phyloP scores from a whole-genome alignment of 768 basidiomycete genomes.

The Boletus sp. region DNA sequence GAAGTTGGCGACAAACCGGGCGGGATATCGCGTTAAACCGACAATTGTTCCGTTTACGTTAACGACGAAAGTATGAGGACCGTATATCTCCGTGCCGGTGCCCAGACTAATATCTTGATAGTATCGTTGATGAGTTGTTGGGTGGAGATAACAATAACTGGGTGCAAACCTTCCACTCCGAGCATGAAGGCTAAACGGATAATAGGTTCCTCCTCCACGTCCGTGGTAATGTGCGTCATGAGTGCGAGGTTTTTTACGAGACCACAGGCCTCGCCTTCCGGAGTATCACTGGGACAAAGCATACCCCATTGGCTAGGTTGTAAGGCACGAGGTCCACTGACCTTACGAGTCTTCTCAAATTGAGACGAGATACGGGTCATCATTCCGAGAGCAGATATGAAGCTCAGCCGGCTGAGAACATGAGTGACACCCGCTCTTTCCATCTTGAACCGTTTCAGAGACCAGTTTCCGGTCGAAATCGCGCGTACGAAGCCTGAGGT shows the following conservation, averaged over 20 bases:
- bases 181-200: slow-evolving; percentile 87
- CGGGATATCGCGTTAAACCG: slow-evolving; percentile 83
- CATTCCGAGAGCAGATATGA: slow-evolving; percentile 98
- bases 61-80: slow-evolving; percentile 88
- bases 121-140: slow-evolving; percentile 13
- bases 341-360: slow-evolving; percentile 99
- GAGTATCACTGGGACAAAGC: slow-evolving; percentile 96
- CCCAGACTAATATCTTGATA: slow-evolving; percentile 78
- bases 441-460: slow-evolving; percentile 98
- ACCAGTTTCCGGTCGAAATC: slow-evolving; percentile 99
- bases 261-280: slow-evolving; percentile 99
- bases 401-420: slow-evolving; percentile 90
- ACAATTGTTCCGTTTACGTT: slow-evolving; percentile 97
- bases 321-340: slow-evolving; percentile 93
- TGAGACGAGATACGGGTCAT: slow-evolving; percentile 99
- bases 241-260: slow-evolving; percentile 97
- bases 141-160: slow-evolving; percentile 5
- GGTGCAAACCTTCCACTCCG: slow-evolving; percentile 84
- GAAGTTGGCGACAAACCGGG: slow-evolving; percentile 85
- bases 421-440: slow-evolving; percentile 98
- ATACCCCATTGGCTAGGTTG: slow-evolving; percentile 99
- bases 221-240: slow-evolving; percentile 99
- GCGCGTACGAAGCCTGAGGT: slow-evolving; percentile 95
- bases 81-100: slow-evolving; percentile 95
- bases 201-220: slow-evolving; percentile 94